Conservation (phyloP, 768 basidiomycete species). For the Russula virescens region DNA sequence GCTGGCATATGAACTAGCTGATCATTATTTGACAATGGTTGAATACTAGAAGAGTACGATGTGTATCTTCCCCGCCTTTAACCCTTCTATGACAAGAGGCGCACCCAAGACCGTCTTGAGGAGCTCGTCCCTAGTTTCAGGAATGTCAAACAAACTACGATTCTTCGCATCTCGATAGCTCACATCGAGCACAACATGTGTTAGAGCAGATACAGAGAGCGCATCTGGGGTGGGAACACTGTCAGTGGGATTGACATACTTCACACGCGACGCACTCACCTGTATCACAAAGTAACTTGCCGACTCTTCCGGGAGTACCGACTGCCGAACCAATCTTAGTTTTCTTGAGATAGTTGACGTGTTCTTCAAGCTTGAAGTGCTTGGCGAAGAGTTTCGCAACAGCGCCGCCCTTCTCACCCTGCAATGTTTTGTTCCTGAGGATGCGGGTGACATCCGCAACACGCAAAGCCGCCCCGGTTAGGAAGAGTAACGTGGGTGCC, state of each 20-base stretch:
- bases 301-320: conserved; percentile 88
- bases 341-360: conserved; percentile 72
- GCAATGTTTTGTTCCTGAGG: conserved; percentile 60
- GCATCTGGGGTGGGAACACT: conserved; percentile 47
- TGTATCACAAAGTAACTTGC: conserved; percentile 73
- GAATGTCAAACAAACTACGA: conserved; percentile 70
- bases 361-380: conserved; percentile 87
- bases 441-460: conserved; percentile 83
- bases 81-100: conserved; percentile 52
- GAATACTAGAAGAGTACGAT: conserved; percentile 64
- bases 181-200: conserved; percentile 79
- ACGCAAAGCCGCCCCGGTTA: conserved; percentile 85
- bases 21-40: background rate
- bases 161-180: conserved; percentile 72
- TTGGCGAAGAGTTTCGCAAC: conserved; percentile 94
- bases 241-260: background rate
- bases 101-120: conserved; percentile 68
- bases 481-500: conserved; percentile 80
- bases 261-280: conserved; percentile 36
- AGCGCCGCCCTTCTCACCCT: conserved; percentile 82
- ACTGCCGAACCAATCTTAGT: conserved; percentile 88
- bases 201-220: conserved; percentile 63
- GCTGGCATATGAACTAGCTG: background rate
- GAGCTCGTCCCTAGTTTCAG: conserved; percentile 76
- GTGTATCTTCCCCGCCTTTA: conserved; percentile 68